phyloP scores from a whole-genome alignment of 2,329 filamentous ascomycete species.

The Penicillium sp. region DNA sequence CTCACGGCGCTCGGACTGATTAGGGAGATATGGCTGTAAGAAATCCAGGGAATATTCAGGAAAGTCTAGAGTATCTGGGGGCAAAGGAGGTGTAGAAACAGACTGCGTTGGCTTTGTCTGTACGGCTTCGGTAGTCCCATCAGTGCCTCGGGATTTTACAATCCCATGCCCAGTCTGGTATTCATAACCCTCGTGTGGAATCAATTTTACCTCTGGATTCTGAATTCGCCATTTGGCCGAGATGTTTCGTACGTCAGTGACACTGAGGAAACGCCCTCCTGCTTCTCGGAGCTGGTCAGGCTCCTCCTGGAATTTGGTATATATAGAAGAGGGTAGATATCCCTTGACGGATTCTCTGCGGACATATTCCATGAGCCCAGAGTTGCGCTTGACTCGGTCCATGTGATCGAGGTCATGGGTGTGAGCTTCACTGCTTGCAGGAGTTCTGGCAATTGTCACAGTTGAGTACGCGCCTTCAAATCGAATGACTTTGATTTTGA shows the following conservation, averaged over 20 bases:
- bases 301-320: constrained; percentile 44
- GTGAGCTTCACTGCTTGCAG: constrained; percentile 38
- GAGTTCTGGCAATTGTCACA: constrained; percentile 41
- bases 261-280: constrained; percentile 43
- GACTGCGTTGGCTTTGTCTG: constrained; percentile 10
- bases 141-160: constrained; percentile 27
- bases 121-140: constrained; percentile 10
- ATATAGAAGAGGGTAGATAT: constrained; percentile 47
- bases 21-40: constrained; percentile 50
- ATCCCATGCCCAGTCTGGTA: constrained; percentile 43
- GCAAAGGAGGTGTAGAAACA: constrained; percentile 19
- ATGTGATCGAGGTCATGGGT: constrained; percentile 46
- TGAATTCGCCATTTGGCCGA: constrained; percentile 46
- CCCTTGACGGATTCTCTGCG: constrained; percentile 43
- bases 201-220: constrained; percentile 40
- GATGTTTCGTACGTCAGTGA: constrained; percentile 46
- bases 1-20: constrained; percentile 26
- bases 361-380: constrained; percentile 45
- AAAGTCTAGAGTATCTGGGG: constrained; percentile 42
- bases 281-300: constrained; percentile 41
- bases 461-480: constrained; percentile 42
- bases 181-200: constrained; percentile 43
- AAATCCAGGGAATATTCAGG: constrained; percentile 43
- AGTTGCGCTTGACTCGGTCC: constrained; percentile 46
- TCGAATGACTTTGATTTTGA: constrained; percentile 45